Evolutionary conservation across 192 early-diverging fungal species (phyloP).

Genomic region (Thoreauomyces humboldtii): DNA sequence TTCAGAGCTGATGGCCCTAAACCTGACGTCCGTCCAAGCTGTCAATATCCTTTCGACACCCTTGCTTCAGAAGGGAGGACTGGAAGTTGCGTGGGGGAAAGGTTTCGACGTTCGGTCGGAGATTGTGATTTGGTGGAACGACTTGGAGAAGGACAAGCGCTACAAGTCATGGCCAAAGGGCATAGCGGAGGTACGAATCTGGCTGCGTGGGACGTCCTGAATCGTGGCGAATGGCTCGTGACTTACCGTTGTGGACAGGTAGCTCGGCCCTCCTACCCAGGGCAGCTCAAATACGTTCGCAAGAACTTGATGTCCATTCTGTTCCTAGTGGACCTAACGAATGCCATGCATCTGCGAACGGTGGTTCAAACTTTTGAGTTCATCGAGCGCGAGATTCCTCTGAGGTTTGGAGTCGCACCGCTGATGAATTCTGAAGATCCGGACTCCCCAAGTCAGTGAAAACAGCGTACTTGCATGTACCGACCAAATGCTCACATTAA

Average conservation of each 20-base stretch:
- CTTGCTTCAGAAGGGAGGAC: slow-evolving; percentile 22
- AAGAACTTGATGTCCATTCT: slow-evolving; percentile 76
- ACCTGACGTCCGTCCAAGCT: slow-evolving; percentile 26
- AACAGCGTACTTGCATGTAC: no score
- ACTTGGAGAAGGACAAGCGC: slow-evolving; percentile 78
- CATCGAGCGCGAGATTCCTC: slow-evolving; percentile 68
- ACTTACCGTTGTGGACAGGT: no score
- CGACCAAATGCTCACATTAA: neutral
- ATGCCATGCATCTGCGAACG: slow-evolving; percentile 45
- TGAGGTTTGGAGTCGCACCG: slow-evolving; percentile 86
- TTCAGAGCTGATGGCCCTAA: slow-evolving; percentile 15
- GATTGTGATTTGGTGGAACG: slow-evolving; percentile 82
- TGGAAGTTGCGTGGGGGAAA: slow-evolving; percentile 39
- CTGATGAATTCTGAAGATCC: slow-evolving; percentile 35
- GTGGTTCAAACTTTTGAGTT: slow-evolving; percentile 62
- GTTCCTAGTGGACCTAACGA: slow-evolving; percentile 72
- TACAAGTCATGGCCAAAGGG: slow-evolving; percentile 71
- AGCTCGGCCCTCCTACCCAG: slow-evolving; percentile 57
- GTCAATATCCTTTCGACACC: slow-evolving; percentile 32
- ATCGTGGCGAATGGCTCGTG: no score
- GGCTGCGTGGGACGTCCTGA: slow-evolving; percentile 4
- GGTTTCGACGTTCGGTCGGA: slow-evolving; percentile 81
- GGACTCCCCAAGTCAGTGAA: slow-evolving; percentile 3
- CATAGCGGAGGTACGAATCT: slow-evolving; percentile 45
- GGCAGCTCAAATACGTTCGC: slow-evolving; percentile 73